Base-by-base conservation (phyloP, 495 filamentous ascomycete species). In the Geoglossum glabrum region DNA sequence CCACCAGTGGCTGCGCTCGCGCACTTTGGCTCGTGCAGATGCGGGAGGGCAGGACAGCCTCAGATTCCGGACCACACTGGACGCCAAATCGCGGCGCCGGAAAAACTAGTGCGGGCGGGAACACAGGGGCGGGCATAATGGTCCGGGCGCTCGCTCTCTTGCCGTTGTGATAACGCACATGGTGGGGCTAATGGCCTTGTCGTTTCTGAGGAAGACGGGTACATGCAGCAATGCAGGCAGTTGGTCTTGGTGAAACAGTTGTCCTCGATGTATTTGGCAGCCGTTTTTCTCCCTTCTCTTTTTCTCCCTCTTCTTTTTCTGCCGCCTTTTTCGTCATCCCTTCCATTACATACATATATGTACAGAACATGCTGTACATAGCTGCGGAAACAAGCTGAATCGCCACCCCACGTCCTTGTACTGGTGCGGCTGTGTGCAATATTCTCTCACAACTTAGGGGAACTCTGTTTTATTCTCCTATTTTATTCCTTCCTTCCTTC, bases 161-260 rank as follows among this genome's bases (percentile, higher is more conserved):
- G 49, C 26, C 49, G 26, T 30, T 52, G 23, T 52, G 28, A 52
- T 52, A 52, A 52, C 25, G 26, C 49, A 52, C 49, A 52, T 52
- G 49, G 49, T 45, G 40, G 49, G 49, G 28, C 28, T 31, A 52
- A 52, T 40, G 25, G 49, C 25, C 49, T 52, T 52, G 49, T 19
- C 28, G 49, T 52, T 52, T 52, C 49, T 30, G 17, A 45, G n/a
- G 40, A 5, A 3, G 49, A 7, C 49, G 49, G 49, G 23, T 52
- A 52, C 9, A 52, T 52, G 49, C 49, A 52, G 49, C 40, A 10
- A 6, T 30, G 49, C 25, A 52, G n/a, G 49, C 49, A 52, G 10
- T 13, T 52, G 49, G 49, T 30, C 49, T 52, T 52, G 23, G 49
- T 52, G 49, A 30, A 52, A 52, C 49, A 52, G 49, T 13, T 52